A percentile compares a stretch with the other conserved stretches of the same genome.
Evolutionary conservation across 2,329 filamentous ascomycete species (phyloP).

Genomic region (Fusarium brevicatenulatum): DNA sequence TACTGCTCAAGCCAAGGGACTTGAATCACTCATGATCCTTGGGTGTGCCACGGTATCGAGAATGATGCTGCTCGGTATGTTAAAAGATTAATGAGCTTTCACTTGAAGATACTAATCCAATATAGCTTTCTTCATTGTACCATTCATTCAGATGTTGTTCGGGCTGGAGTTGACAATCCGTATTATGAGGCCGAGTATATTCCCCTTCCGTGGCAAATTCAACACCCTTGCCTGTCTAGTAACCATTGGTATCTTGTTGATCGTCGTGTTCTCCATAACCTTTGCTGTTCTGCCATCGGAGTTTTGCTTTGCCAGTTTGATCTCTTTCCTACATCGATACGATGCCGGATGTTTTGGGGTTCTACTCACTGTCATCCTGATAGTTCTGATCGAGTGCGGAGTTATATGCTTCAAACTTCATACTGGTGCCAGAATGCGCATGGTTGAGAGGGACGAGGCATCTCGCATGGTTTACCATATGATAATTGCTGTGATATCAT

Average conservation of each 20-base stretch:
- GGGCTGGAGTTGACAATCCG: constrained; percentile 69
- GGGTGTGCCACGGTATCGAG: constrained; percentile 66
- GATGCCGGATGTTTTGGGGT: constrained; percentile 66
- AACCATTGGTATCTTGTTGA: constrained; percentile 59
- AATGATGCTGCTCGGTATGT: constrained; percentile 68
- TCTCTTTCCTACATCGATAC: constrained; percentile 73
- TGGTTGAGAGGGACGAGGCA: constrained; percentile 69
- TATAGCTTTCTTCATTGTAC: constrained; percentile 70
- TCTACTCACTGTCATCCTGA: constrained; percentile 60
- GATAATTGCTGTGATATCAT: constrained; percentile 64
- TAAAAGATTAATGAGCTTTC: background rate
- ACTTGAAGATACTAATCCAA: constrained; percentile 37
- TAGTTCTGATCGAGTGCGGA: constrained; percentile 61
- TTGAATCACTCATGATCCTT: constrained; percentile 60
- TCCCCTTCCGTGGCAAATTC: constrained; percentile 69
- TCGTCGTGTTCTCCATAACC: constrained; percentile 69
- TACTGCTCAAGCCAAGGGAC: constrained; percentile 64
- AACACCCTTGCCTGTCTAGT: constrained; percentile 66
- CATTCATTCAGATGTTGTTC: constrained; percentile 73
- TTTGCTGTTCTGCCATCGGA: constrained; percentile 64
- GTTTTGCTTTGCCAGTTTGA: constrained; percentile 73
- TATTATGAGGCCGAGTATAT: constrained; percentile 64
- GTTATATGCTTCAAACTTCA: constrained; percentile 68
- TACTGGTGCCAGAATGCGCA: constrained; percentile 63
- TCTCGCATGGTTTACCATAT: constrained; percentile 78